These are phyloP conservation scores for Ophiocordyceps robertsii DNA, from an alignment of 2,329 filamentous ascomycete species.

Conservation along the genomic window DNA sequence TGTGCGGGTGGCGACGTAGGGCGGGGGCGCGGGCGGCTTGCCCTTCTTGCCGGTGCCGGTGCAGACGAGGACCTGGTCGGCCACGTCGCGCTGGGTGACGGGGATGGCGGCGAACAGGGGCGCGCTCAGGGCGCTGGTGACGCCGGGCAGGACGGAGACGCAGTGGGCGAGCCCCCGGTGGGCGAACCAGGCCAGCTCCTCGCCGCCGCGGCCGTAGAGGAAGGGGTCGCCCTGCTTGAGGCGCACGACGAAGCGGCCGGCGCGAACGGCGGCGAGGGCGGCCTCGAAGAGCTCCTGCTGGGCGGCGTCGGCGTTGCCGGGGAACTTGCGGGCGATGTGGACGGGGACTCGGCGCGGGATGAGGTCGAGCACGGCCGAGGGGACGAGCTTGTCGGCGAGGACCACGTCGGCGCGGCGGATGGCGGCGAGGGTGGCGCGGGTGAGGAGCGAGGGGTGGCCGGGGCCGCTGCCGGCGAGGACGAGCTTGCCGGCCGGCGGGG, in stretches of 20 bases:
- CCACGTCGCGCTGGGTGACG: constrained; percentile 74
- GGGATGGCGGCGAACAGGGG: constrained; percentile 83
- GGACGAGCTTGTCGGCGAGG: constrained; percentile 76
- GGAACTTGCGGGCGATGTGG: constrained; percentile 92
- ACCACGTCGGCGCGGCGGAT: constrained; percentile 66
- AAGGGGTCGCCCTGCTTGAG: constrained; percentile 97
- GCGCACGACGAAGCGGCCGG: constrained; percentile 69
- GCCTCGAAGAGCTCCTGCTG: constrained; percentile 78
- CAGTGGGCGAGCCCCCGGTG: constrained; percentile 51
- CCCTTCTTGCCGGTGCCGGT: constrained; percentile 93
- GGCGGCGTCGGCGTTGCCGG: constrained; percentile 86
- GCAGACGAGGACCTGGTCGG: constrained; percentile 90
- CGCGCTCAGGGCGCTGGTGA: constrained; percentile 77
- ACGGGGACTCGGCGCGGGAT: constrained; percentile 82
- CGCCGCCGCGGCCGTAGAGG: constrained; percentile 86
- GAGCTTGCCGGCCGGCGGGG: constrained; percentile 45
- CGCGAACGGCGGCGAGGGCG: constrained; percentile 51
- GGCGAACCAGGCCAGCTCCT: constrained; percentile 80
- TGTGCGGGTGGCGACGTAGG: constrained; percentile 62
- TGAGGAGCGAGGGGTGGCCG: constrained; percentile 84
- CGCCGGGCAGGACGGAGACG: constrained; percentile 67
- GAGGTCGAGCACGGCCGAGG: constrained; percentile 72
- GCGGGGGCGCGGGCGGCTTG: constrained; percentile 65
- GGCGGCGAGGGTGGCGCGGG: constrained; percentile 65
- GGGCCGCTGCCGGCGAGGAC: constrained; percentile 87